These are phyloP conservation scores for Rheum nobile DNA, from an alignment of 148 eudicot genomes.

Conservation along the genomic window DNA sequence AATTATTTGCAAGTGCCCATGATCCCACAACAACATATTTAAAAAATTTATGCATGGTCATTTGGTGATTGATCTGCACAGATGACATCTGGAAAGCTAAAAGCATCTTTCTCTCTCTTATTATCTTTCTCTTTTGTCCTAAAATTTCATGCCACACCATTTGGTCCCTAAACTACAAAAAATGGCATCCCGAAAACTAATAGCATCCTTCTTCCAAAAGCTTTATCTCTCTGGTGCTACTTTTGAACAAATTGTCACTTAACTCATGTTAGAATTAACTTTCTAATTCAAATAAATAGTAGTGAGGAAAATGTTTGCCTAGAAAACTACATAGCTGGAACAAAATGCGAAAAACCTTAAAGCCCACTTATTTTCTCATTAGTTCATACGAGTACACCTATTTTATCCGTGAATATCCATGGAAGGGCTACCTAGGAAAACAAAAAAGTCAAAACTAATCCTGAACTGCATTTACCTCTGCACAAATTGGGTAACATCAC, in stretches of 20 bases:
- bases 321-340: neutral
- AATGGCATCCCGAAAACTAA: too few species aligned
- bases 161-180: neutral
- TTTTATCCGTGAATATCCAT: too few species aligned
- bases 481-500: too few species aligned
- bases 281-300: neutral
- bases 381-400: too few species aligned
- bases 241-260: neutral
- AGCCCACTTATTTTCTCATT: neutral
- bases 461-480: too few species aligned
- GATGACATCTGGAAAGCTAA: neutral
- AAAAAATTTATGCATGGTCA: neutral
- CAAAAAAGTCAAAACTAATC: neutral
- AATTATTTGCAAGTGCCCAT: neutral
- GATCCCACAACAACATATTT: neutral
- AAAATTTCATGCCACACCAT: neutral
- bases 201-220: neutral
- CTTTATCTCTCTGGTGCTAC: neutral
- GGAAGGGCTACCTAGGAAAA: too few species aligned
- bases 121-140: neutral
- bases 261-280: neutral
- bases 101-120: neutral
- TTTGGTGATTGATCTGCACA: neutral
- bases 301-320: neutral
- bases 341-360: neutral